Conservation (phyloP, 805 yeast species). For the Pichia kluyveri region DNA sequence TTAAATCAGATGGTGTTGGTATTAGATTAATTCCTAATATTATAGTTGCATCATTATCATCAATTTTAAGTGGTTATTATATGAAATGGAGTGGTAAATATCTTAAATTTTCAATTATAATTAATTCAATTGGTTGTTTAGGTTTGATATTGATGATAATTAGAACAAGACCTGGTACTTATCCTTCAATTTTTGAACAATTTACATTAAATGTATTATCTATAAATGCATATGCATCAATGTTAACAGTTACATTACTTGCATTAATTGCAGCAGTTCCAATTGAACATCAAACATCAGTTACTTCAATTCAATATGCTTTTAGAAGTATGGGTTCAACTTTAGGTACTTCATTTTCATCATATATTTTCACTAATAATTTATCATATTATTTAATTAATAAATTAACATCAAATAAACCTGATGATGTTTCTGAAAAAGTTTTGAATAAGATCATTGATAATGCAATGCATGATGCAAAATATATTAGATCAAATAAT, state of each 20-base stretch:
- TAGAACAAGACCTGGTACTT: constrained; percentile 16
- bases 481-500: constrained; percentile 32
- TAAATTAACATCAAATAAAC: constrained; percentile 26
- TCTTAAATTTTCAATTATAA: constrained; percentile 33
- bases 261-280: constrained; percentile 71
- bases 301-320: constrained; percentile 58
- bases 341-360: constrained; percentile 53
- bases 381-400: constrained; percentile 24
- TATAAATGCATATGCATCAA: constrained; percentile 46
- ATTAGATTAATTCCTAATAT: constrained; percentile 52
- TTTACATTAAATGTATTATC: constrained; percentile 38
- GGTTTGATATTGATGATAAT: constrained; percentile 29
- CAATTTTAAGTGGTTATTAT: constrained; percentile 54
- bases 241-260: constrained; percentile 56
- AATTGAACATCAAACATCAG: constrained; percentile 52
- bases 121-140: constrained; percentile 33
- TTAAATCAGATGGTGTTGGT: constrained; percentile 51
- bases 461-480: constrained; percentile 48
- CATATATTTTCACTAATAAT: constrained; percentile 49
- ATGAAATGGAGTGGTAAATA: constrained; percentile 60
- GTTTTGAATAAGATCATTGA: constrained; percentile 36
- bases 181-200: constrained; percentile 28
- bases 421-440: constrained; percentile 27
- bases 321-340: constrained; percentile 63
- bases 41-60: constrained; percentile 47